Evolutionary conservation across 805 yeast species (phyloP), one percentile per base, ranked within the genome.

Genomic region (Zygotorulaspora sp.): DNA sequence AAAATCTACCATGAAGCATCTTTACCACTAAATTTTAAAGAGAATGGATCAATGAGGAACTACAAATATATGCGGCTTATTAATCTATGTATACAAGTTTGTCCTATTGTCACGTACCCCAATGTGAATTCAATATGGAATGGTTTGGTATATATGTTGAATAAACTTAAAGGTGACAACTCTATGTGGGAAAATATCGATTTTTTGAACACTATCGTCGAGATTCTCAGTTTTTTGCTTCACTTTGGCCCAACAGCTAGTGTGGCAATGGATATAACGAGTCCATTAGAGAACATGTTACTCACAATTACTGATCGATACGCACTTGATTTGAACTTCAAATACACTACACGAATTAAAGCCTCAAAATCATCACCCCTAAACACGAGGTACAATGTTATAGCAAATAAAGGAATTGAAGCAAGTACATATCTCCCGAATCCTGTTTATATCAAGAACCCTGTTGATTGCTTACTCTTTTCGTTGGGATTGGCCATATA

Each of bases 11-110:
- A 32, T 6, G 37, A 32, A 5, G 26, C 32, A 13, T 26, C 17
- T 5, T 15, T 52, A 20, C 40, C 50, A 11, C 22, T 36, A 3
- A 37, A 42, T 6, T 16, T 52, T 13, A 24, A 31, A 7, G 22
- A 26, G 9, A 48, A 50, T 22, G 38, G 42, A 17, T 16, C 44
- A 3, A 17, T 14, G 3, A 43, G 38, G 2, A 48, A 45, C 22
- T 44, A 41, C 15, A 53, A 50, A 30, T 55, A 48, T 30, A 20
- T 50, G 6, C 45, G 44, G 26, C 34, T 58, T 10, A 14, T 52
- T 15, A 52, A 49, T 18, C 23, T 48, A 6, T 52, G 61, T 29
- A 26, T 40, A 2, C 41, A 47, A 15, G 39, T 39, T 30, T 45
- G 52, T 22, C 37, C 48, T 7, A 16, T 31, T n/a, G 14, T 14